These are phyloP conservation scores for Sphagnum fallax DNA, from an alignment of 228 moss, liverwort and hornwort species.

Conservation along the genomic window DNA sequence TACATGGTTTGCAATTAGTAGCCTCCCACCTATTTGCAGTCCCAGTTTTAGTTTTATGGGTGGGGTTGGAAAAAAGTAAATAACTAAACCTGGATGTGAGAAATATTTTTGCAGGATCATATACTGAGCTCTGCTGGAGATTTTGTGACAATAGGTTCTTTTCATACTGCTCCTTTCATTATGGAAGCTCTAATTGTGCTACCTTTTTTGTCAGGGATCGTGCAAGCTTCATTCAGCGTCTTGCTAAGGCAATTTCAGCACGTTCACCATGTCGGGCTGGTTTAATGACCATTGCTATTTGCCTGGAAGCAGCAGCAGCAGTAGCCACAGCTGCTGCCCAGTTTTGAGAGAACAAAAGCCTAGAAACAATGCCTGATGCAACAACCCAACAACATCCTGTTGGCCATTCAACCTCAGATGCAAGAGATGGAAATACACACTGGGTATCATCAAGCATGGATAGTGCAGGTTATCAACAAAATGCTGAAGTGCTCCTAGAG, in stretches of 20 bases:
- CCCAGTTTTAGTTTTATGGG: too few species aligned
- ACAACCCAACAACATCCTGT: slow-evolving; percentile 8
- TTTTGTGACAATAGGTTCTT: too few species aligned
- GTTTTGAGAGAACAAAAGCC: neutral
- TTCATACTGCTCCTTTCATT: too few species aligned
- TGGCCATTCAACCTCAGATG: slow-evolving; percentile 3
- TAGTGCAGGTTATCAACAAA: slow-evolving; percentile 11
- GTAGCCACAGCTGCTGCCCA: slow-evolving; percentile 16
- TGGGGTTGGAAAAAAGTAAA: too few species aligned
- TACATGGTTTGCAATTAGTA: too few species aligned
- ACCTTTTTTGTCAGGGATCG: slow-evolving; percentile 44
- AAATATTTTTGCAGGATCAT: too few species aligned
- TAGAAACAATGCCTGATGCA: neutral
- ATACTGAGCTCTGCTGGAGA: too few species aligned
- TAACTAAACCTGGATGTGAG: too few species aligned
- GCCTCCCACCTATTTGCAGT: too few species aligned
- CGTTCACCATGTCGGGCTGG: slow-evolving; percentile 50
- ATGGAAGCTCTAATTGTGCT: neutral
- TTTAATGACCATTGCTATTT: slow-evolving; percentile 54
- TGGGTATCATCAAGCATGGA: slow-evolving; percentile 6
- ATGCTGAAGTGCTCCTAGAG: slow-evolving; percentile 40
- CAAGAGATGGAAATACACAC: slow-evolving; percentile 8
- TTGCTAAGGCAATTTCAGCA: slow-evolving; percentile 50
- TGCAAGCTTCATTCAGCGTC: slow-evolving; percentile 37
- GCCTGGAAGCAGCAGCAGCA: slow-evolving; percentile 70